Base-by-base conservation (phyloP, 2,329 filamentous ascomycete species). In the Boeremia lycopersici region DNA sequence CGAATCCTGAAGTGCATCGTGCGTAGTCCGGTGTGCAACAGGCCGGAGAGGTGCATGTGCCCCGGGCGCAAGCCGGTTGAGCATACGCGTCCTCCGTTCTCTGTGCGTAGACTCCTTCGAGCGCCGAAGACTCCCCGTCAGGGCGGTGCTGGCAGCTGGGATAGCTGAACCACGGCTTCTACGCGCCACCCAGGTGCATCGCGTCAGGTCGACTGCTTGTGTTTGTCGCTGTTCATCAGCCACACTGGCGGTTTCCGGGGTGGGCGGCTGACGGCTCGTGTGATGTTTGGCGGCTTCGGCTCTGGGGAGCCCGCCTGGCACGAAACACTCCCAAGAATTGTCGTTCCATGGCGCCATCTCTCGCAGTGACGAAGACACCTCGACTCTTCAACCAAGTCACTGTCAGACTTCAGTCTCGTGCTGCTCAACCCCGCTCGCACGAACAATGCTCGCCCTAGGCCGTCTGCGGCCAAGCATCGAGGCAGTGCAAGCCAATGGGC, bases 401-500 rank as follows among this genome's bases (percentile, higher is more conserved):
- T 19, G 30, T 47, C 30, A n/a, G n/a, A 15, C 13, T 17, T 5
- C 38, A 11, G 35, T 31, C 11, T 11, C 4, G 26, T 50, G 35
- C 28, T 31, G 39, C 31, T 10, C n/a, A 23, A 7, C 23, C 26
- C 35, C 52, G 36, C 46, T 40, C 51, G 45, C 44, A 48, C 52
- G 28, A 48, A 40, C 28, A 23, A 42, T 17, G 46, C 46, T 33
- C 36, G 46, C 36, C 41, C 46, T 55, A 50, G 34, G n/a, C 41
- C 46, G 31, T 31, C 42, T 47, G 35, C 42, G 46, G 52, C 34
- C 19, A 41, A 35, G 52, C 30, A 49, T 17, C 29, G 46, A 55
- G 52, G 52, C 52, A 41, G 52, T 55, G 46, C 52, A 46, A 40
- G 41, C 52, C 52, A 55, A 55, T 55, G 13, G 52, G 46, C 25